A percentile compares a stretch with the other conserved stretches of the same genome.
Evolutionary conservation across 305 asterid genomes (phyloP).

Genomic region (Striga hermonthica): DNA sequence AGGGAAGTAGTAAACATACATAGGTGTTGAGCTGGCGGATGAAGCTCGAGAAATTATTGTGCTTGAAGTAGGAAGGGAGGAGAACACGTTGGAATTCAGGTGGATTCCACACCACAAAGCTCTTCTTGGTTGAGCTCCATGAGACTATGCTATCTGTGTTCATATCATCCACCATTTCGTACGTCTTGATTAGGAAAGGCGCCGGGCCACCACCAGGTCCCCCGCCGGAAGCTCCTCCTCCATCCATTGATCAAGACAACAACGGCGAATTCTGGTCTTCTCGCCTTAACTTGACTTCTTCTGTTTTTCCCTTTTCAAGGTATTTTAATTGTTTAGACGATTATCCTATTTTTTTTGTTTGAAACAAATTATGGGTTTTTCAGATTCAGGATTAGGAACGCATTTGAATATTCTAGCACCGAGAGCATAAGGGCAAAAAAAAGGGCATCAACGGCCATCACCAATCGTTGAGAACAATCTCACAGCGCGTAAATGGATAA

Average conservation of each 20-base stretch:
- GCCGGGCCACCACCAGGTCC: constrained; percentile 73
- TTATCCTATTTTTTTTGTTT: neutral
- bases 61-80: constrained; percentile 85
- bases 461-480: neutral
- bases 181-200: constrained; percentile 82
- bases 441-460: neutral
- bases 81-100: constrained; percentile 84
- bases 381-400: too few relatives aligned
- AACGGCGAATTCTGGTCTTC: neutral
- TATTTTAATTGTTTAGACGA: neutral
- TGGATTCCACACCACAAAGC: constrained; percentile 91
- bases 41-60: constrained; percentile 91
- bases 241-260: constrained; percentile 42
- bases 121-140: constrained; percentile 64
- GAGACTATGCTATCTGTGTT: constrained; percentile 73
- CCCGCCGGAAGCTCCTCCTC: constrained; percentile 42
- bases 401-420: neutral
- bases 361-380: neutral
- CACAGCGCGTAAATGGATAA: neutral
- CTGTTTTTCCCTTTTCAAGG: neutral
- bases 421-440: neutral
- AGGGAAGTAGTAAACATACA: constrained; percentile 40
- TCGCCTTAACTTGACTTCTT: neutral
- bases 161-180: constrained; percentile 89
- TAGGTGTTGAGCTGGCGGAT: constrained; percentile 97